These are phyloP conservation scores for Pleurotus citrinopileatus DNA, from an alignment of 768 basidiomycete species.

Conservation along the genomic window DNA sequence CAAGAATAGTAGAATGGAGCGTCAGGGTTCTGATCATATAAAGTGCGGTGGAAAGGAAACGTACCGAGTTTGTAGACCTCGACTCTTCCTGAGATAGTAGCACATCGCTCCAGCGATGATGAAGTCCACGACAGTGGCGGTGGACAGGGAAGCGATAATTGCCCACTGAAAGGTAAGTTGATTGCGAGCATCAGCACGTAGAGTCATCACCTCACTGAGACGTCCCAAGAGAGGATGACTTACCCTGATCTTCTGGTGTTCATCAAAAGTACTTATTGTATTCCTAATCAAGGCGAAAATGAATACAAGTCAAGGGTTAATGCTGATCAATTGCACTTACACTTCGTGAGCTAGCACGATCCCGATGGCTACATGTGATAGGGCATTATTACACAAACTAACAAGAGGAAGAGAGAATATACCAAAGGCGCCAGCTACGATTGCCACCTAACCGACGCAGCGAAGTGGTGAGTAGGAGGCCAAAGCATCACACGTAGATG, in stretches of 20 bases:
- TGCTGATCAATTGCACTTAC: not conserved
- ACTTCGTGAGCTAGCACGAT: constrained; percentile 6
- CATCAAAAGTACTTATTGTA: not conserved
- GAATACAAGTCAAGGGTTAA: not conserved
- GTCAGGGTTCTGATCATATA: not conserved
- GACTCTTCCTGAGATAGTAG: constrained; percentile 20
- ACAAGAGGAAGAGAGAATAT: not conserved
- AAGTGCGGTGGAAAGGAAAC: not conserved
- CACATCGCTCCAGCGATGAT: constrained; percentile 23
- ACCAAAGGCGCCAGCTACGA: constrained; percentile 6
- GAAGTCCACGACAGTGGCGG: constrained; percentile 20
- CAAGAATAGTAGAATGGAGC: not conserved
- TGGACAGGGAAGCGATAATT: constrained; percentile 20
- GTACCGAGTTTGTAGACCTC: constrained; percentile 11
- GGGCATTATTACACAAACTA: not conserved
- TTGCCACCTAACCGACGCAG: not conserved
- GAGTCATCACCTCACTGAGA: not conserved
- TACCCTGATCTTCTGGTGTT: not conserved
- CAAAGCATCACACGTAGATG: not conserved
- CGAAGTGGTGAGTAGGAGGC: too few species aligned
- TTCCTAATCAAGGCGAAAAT: not conserved
- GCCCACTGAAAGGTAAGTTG: too few species aligned
- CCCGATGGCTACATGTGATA: not conserved
- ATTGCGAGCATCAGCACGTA: too few species aligned
- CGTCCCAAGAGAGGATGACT: not conserved